Base-by-base conservation (phyloP, 257 asterid genomes). In the Euphrasia confusa region DNA sequence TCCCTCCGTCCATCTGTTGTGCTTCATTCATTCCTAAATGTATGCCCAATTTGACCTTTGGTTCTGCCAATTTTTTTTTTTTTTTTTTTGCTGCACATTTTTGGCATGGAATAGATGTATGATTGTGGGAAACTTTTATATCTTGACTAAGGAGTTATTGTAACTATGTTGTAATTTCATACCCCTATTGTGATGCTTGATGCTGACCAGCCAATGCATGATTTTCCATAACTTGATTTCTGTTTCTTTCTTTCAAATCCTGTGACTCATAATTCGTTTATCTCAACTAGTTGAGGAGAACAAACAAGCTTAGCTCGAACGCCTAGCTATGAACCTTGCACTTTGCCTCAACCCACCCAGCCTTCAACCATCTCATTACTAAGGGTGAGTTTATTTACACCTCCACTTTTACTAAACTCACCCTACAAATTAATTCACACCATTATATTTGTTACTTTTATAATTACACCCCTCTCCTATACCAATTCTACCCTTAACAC, bases 1-100 rank as follows among this genome's bases (percentile, higher is more conserved):
- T 63, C 45, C 18, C 40, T 63, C 27, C n/a, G 11, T 30, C 21
- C 40, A 37, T 24, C 17, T n/a, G 30, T 40, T 21, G 32, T 7
- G 42, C 10, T 9, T 37, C 11, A 37, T 54, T 54, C 62, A 37
- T 24, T 10, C 42, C 42, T 58, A 58, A 61, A 42, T 48, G 48
- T 48, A 8, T 9, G 44, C 21, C 42, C 12, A 3, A 15, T 30
- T 8, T 21, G 40, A 49, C 45, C 12, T 56, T 26, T 62, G 15
- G 9, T n/a, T n/a, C n/a, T n/a, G 32, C 48, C 9, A 58, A 3
- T 2, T 35, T 26, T 12, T 12, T 44, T 24, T 47, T 45, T 42
- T 21, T 61, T 61, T 28, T 21, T 21, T 21, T 21, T 21, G 24
- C 47, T 2, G 54, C 40, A 61, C 9, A 30, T 24, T 60, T 40